Base-by-base conservation (phyloP, 441 rosid species). In the Erodium moschatum region DNA sequence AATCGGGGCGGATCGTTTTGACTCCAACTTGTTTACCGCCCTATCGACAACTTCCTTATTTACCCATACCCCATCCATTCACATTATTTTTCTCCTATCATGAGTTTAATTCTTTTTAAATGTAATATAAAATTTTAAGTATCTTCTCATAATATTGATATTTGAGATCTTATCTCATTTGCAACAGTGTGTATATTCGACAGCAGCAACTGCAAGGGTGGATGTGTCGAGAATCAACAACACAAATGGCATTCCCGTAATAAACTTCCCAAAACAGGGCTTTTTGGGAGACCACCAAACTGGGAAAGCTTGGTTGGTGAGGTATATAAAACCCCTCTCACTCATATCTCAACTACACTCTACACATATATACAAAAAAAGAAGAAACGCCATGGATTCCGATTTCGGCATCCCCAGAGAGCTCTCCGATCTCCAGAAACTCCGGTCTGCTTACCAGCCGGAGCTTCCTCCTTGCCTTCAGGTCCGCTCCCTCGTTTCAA, bases 381-480 rank as follows among this genome's bases (percentile, higher is more conserved):
- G 13, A 16, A 48, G 18, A 48, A 48, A n/a, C 56, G 56, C 56
- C 5, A 92, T 94, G 99, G 94, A 94, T 75, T 94, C 99, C 58
- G 99, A 94, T 84, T 94, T 77, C 75, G 99, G 97, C 79, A 82
- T 88, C 75, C 87, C 97, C 76, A 79, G 97, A 77, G 92, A 91
- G 80, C 99, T 91, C 76, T 94, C 99, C 70, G 86, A 82, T 21
- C 97, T 91, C 75, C 99, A 91, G 73, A 82, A 84, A 70, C 87
- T 78, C 75, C 91, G 97, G 68, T 88, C 99, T 72, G 87, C 75
- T 50, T 88, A 91, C 81, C 90, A 81, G 6, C 97, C 98, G 0
- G 81, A 81, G 12, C 91, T 94, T 66, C 97, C 98, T 81, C 97
- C 97, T 65, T 94, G 98, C 69, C 98, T 94, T 31, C 90, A 91